phyloP scores from a whole-genome alignment of 1,284 basidiomycete genomes.

The Lignosus rhinocerotis region DNA sequence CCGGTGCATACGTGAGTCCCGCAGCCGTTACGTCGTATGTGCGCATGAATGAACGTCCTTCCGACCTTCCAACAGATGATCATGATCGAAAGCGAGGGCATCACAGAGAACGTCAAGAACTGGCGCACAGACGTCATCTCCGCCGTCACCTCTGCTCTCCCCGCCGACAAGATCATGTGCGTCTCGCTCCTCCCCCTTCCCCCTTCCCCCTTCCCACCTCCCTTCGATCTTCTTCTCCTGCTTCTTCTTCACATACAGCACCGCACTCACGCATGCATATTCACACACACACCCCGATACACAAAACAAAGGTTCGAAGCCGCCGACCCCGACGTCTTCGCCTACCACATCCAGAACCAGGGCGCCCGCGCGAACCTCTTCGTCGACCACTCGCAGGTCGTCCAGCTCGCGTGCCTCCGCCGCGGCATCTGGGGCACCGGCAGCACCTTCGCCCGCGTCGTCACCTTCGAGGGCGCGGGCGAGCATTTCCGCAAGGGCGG shows the following conservation, averaged over 20 bases:
- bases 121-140: conserved; percentile 49
- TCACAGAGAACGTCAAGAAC: conserved; percentile 47
- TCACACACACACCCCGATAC: too few species aligned
- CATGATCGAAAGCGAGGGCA: conserved; percentile 50
- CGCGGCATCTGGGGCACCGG: conserved; percentile 49
- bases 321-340: conserved; percentile 44
- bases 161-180: conserved; percentile 46
- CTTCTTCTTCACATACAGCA: too few species aligned
- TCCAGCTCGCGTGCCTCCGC: conserved; percentile 47
- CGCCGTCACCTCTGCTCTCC: conserved; percentile 41
- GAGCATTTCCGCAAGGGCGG: conserved; percentile 20
- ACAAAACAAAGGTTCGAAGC: conserved; percentile 39
- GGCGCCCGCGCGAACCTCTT: conserved; percentile 47
- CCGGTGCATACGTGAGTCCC: conserved; percentile 37
- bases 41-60: not conserved
- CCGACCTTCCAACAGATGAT: conserved; percentile 37
- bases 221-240: too few species aligned
- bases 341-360: conserved; percentile 46
- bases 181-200: conserved; percentile 4
- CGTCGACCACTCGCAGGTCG: conserved; percentile 48
- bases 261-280: not conserved
- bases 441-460: conserved; percentile 40
- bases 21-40: too few species aligned
- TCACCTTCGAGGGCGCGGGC: conserved; percentile 34
- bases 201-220: too few species aligned